Evolutionary conservation across 1,284 basidiomycete genomes (phyloP).

Genomic region (Thecaphora thlaspeos): DNA sequence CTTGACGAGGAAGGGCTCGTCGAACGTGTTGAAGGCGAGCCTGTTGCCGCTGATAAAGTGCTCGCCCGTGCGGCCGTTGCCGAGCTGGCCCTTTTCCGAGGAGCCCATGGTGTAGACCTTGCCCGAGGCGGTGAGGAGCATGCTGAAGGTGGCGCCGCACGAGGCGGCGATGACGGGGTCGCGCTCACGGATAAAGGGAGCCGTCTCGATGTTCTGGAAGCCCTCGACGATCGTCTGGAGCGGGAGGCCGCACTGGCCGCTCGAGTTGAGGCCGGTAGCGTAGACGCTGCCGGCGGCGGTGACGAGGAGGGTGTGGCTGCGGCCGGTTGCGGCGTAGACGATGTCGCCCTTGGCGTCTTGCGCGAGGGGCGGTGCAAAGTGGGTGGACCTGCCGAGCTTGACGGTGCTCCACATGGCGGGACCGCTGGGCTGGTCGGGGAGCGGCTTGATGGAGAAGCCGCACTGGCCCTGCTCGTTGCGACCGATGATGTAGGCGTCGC

Average conservation of each 20-base stretch:
- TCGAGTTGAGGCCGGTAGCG: conserved; percentile 76
- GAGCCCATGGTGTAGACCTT: conserved; percentile 84
- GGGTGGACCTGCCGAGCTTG: conserved; percentile 53
- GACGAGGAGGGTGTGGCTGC: conserved; percentile 78
- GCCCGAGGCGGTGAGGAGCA: conserved; percentile 76
- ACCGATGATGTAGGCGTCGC: conserved; percentile 82
- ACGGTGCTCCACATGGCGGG: conserved; percentile 67
- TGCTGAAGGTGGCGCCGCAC: conserved; percentile 78
- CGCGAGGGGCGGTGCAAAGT: conserved; percentile 61
- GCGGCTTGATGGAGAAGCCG: conserved; percentile 31
- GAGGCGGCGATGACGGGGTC: conserved; percentile 72
- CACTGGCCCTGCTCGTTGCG: conserved; percentile 65
- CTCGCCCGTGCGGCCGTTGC: conserved; percentile 85
- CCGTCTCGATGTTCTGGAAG: conserved; percentile 68
- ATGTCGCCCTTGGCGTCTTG: conserved; percentile 68
- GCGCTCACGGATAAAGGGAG: conserved; percentile 61
- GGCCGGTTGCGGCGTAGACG: conserved; percentile 76
- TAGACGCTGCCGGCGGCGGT: conserved; percentile 78
- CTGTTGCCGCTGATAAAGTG: conserved; percentile 80
- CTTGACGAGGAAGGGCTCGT: conserved; percentile 66
- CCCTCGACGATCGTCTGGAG: conserved; percentile 67
- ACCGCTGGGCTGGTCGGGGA: conserved; percentile 60
- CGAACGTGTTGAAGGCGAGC: conserved; percentile 75
- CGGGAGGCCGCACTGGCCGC: conserved; percentile 81
- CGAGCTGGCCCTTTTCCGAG: conserved; percentile 87